Percentiles rank a stretch among this genome's conserved stretches.
These are phyloP conservation scores for Globisporangium echinulatum DNA, from an alignment of 352 stramenopile species.

Conservation along the genomic window DNA sequence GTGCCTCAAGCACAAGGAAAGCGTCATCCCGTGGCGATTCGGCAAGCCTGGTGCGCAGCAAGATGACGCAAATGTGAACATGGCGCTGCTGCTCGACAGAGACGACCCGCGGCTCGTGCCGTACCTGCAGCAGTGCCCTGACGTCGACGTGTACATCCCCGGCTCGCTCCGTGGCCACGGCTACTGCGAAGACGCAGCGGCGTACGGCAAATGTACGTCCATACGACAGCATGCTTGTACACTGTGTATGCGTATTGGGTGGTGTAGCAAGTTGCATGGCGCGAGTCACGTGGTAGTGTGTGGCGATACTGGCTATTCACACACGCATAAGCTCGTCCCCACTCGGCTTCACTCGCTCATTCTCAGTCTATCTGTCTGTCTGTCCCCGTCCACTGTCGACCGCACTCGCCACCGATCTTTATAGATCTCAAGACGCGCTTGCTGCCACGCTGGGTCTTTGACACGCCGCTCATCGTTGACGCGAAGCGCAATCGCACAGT, in stretches of 20 bases:
- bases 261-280: too few relatives aligned
- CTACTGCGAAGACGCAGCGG: slow-evolving; percentile 61
- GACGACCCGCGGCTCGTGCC: slow-evolving; percentile 31
- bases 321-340: too few relatives aligned
- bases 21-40: slow-evolving; percentile 38
- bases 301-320: too few relatives aligned
- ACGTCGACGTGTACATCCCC: slow-evolving; percentile 57
- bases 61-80: slow-evolving; percentile 12
- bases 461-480: slow-evolving; percentile 25
- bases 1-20: slow-evolving; percentile 36
- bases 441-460: slow-evolving; percentile 39
- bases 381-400: too few relatives aligned
- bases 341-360: not conserved
- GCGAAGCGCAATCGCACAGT: slow-evolving; percentile 14
- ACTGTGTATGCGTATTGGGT: too few relatives aligned
- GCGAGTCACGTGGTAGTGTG: not conserved
- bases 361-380: too few relatives aligned
- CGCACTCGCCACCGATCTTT: too few relatives aligned
- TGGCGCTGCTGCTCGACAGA: slow-evolving; percentile 19
- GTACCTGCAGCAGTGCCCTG: slow-evolving; percentile 40
- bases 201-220: slow-evolving; percentile 53
- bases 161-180: slow-evolving; percentile 24
- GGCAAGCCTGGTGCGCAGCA: slow-evolving; percentile 13
- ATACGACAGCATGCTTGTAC: not conserved
- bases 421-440: slow-evolving; percentile 32